Evolutionary conservation across 1,284 basidiomycete genomes (phyloP).

Genomic region (Melampsora abietis-canadensis): DNA sequence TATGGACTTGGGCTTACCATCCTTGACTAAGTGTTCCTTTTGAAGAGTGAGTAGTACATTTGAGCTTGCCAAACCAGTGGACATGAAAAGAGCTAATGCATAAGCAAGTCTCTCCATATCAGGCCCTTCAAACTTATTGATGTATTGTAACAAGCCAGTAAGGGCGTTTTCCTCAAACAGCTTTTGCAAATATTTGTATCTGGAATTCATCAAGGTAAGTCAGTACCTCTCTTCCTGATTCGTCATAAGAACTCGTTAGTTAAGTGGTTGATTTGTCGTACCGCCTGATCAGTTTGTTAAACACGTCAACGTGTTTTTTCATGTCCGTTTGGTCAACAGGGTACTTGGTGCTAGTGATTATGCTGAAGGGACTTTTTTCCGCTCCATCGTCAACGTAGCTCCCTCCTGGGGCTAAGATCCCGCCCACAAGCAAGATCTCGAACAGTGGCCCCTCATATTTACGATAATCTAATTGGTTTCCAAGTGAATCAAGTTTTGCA

Average conservation of each 20-base stretch:
- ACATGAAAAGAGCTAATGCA: conserved; percentile 74
- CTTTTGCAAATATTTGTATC: conserved; percentile 97
- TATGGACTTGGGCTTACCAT: conserved; percentile 52
- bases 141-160: conserved; percentile 70
- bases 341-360: conserved; percentile 70
- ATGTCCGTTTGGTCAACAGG: conserved; percentile 69
- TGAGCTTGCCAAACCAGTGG: conserved; percentile 73
- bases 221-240: neutral
- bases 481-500: conserved; percentile 65
- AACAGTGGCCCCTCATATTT: conserved; percentile 95
- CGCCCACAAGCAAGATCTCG: conserved; percentile 88
- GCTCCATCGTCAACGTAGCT: conserved; percentile 82
- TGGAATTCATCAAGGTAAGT: conserved; percentile 51
- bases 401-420: conserved; percentile 91
- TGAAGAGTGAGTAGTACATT: conserved; percentile 74
- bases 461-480: conserved; percentile 65
- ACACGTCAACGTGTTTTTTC: conserved; percentile 85
- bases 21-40: conserved; percentile 92
- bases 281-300: conserved; percentile 93
- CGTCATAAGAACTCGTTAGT: conserved; percentile 32
- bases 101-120: conserved; percentile 73
- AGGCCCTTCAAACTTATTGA: conserved; percentile 46
- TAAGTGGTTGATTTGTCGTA: conserved; percentile 52
- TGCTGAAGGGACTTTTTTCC: conserved; percentile 73
- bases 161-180: conserved; percentile 83